phyloP scores from a whole-genome alignment of 2,329 filamentous ascomycete species.

The Ophiosphaerella herpotricha region DNA sequence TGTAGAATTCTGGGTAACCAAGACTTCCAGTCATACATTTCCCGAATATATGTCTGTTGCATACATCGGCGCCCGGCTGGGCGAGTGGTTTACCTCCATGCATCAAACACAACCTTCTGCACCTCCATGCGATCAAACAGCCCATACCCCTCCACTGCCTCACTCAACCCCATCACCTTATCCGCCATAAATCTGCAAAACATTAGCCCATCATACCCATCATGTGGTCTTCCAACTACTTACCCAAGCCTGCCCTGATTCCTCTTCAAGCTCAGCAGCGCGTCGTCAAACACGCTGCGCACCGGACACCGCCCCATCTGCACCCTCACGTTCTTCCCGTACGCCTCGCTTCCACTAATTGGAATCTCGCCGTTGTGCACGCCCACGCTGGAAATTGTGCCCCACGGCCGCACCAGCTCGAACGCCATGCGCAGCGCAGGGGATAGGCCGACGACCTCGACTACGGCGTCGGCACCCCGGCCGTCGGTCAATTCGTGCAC shows the following conservation, averaged over 20 bases:
- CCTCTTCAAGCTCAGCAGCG: conserved; percentile 51
- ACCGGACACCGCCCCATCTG: conserved; percentile 58
- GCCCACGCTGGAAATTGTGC: conserved; percentile 53
- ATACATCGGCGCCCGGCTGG: too few species aligned
- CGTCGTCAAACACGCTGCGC: conserved; percentile 54
- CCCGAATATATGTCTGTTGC: too few species aligned
- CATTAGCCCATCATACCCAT: conserved; percentile 29
- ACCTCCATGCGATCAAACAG: conserved; percentile 59
- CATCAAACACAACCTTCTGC: conserved; percentile 58
- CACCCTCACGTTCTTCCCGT: conserved; percentile 56
- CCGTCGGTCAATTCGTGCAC: conserved; percentile 78
- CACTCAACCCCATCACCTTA: conserved; percentile 56
- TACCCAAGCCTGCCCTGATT: conserved; percentile 56
- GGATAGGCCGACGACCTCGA: conserved; percentile 59
- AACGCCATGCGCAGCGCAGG: conserved; percentile 55
- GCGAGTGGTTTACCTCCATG: conserved; percentile 37
- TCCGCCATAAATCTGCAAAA: conserved; percentile 55
- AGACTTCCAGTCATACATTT: too few species aligned
- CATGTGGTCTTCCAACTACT: background rate
- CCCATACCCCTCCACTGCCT: conserved; percentile 58
- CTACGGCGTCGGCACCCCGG: conserved; percentile 81
- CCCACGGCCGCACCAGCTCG: conserved; percentile 56
- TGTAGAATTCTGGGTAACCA: too few species aligned
- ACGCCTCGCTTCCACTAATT: conserved; percentile 55
- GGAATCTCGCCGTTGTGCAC: conserved; percentile 57